Conservation (phyloP, 2,329 filamentous ascomycete species). For the Colletotrichum sp. region DNA sequence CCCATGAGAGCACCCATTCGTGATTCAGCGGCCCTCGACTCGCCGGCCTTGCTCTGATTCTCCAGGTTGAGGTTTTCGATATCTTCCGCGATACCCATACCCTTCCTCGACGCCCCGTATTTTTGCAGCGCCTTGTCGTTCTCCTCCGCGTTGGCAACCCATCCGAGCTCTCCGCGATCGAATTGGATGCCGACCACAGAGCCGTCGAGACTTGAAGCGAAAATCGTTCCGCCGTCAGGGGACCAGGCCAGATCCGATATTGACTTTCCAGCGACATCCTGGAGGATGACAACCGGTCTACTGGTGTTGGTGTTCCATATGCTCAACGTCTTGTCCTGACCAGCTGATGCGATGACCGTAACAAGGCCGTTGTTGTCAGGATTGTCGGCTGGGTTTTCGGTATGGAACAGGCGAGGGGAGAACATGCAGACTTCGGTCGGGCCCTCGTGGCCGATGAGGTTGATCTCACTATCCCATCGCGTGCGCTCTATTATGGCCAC, state of each 20-base stretch:
- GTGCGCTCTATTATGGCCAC: slow-evolving; percentile 94
- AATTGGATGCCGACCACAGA: slow-evolving; percentile 85
- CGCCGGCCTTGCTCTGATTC: slow-evolving; percentile 89
- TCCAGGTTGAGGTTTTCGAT: slow-evolving; percentile 88
- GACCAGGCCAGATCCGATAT: slow-evolving; percentile 96
- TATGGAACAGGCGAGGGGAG: slow-evolving; percentile 87
- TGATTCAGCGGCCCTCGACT: slow-evolving; percentile 87
- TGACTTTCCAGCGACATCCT: slow-evolving; percentile 88
- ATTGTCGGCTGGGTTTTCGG: slow-evolving; percentile 65
- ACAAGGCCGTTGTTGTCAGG: slow-evolving; percentile 63
- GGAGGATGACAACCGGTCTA: slow-evolving; percentile 85
- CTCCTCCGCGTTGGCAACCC: slow-evolving; percentile 83
- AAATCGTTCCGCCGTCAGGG: slow-evolving; percentile 87
- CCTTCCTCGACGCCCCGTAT: slow-evolving; percentile 86
- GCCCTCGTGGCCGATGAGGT: slow-evolving; percentile 94
- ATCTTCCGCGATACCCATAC: slow-evolving; percentile 90
- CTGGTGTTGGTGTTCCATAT: slow-evolving; percentile 98
- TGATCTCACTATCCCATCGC: slow-evolving; percentile 95
- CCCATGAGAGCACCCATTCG: slow-evolving; percentile 99
- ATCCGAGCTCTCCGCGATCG: slow-evolving; percentile 86
- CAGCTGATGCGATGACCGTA: slow-evolving; percentile 95
- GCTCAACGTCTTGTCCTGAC: slow-evolving; percentile 94
- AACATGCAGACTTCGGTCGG: slow-evolving; percentile 98
- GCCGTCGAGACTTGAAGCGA: slow-evolving; percentile 87
- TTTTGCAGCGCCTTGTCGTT: slow-evolving; percentile 94